Percentiles rank a stretch among this genome's conserved stretches.
These are phyloP conservation scores for Candida pseudofarinosa DNA, from an alignment of 805 yeast genomes.

Conservation along the genomic window DNA sequence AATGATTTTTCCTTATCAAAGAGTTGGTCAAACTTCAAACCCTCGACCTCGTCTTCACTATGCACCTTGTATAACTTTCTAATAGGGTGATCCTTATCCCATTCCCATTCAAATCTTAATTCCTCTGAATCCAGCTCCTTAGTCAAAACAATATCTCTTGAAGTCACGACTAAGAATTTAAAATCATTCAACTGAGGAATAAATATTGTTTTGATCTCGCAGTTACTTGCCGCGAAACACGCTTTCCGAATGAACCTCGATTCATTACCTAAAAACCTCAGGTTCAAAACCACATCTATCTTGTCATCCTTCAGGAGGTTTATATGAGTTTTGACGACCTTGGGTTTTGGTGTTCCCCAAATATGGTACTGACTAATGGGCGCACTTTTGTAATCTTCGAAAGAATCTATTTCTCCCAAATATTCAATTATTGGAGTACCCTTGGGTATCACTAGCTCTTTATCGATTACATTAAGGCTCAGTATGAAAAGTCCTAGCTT, in stretches of 20 bases:
- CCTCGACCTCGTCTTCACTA: slow-evolving; percentile 21
- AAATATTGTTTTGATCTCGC: slow-evolving; percentile 51
- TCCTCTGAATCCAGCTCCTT: slow-evolving; percentile 46
- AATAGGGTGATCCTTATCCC: slow-evolving; percentile 82
- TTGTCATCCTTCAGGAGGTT: slow-evolving; percentile 10
- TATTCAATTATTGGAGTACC: slow-evolving; percentile 56
- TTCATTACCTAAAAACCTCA: slow-evolving; percentile 74
- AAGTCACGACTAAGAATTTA: slow-evolving; percentile 55
- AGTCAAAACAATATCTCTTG: slow-evolving; percentile 43
- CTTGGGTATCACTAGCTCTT: slow-evolving; percentile 29
- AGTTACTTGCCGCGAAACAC: slow-evolving; percentile 63
- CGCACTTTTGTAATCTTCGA: slow-evolving; percentile 58
- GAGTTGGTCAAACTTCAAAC: slow-evolving; percentile 49
- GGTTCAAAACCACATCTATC: slow-evolving; percentile 69
- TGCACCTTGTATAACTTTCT: slow-evolving; percentile 37
- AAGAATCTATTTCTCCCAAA: slow-evolving; percentile 69
- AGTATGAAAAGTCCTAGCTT: slow-evolving; percentile 57
- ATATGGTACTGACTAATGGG: slow-evolving; percentile 70
- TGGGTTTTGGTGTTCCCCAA: slow-evolving; percentile 62
- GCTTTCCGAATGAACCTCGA: slow-evolving; percentile 72
- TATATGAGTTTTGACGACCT: slow-evolving; percentile 24
- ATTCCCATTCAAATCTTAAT: slow-evolving; percentile 79
- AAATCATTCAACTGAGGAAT: slow-evolving; percentile 36
- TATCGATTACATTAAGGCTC: slow-evolving; percentile 9
- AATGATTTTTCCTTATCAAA: slow-evolving; percentile 49